phyloP scores from a whole-genome alignment of 306 rosid species.

The Prunus persica region DNA sequence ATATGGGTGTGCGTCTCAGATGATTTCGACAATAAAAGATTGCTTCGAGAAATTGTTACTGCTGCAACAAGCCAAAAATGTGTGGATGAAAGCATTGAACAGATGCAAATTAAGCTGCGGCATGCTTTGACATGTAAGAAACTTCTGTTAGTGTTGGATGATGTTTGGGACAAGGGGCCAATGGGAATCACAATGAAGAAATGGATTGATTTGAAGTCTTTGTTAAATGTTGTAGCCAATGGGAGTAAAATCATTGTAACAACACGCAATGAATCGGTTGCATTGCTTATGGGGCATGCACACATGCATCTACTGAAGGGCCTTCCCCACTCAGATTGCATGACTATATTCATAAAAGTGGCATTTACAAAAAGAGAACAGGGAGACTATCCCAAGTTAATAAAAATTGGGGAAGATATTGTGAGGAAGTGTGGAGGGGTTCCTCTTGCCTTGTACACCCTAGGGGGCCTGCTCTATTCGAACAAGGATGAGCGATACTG shows the following conservation, averaged over 20 bases:
- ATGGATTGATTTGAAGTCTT: conserved; percentile 1
- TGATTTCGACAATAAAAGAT: not conserved
- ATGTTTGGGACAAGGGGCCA: conserved; percentile 8
- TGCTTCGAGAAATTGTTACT: not conserved
- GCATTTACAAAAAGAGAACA: not conserved
- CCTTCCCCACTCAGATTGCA: not conserved
- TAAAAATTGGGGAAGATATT: conserved; percentile 4
- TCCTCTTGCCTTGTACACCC: conserved; percentile 3
- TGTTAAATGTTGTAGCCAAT: not conserved
- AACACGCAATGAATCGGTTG: not conserved
- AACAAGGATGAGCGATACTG: not conserved
- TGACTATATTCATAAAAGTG: conserved; percentile 4
- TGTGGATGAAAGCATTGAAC: not conserved
- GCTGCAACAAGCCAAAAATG: not conserved
- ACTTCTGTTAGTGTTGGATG: conserved; percentile 16
- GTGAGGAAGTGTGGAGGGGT: conserved; percentile 4
- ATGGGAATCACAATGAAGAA: not conserved
- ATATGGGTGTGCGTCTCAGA: conserved; percentile 26
- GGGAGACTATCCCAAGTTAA: not conserved
- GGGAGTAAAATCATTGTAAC: conserved; percentile 16
- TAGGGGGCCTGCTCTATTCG: not conserved
- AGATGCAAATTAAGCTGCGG: not conserved
- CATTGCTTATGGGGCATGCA: not conserved
- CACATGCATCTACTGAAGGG: not conserved
- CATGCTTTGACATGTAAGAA: not conserved